Evolutionary conservation across 73 alveolate genomes (phyloP), one percentile per base, ranked within the genome.

Genomic region (Halteria grandinella): DNA sequence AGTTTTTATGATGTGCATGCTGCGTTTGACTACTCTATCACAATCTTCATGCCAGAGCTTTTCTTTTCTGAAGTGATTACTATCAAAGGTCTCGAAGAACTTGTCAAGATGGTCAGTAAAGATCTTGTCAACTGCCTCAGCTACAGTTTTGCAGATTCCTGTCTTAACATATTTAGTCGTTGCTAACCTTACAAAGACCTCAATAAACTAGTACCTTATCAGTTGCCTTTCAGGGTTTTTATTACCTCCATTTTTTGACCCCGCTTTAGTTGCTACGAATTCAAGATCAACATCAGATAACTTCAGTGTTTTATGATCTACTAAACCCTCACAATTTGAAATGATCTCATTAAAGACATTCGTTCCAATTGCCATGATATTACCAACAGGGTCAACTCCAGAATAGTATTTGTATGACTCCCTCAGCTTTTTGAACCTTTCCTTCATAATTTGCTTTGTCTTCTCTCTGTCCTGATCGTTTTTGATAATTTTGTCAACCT

Each of bases 341-440:
- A 80, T 53, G 20, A 87, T 62, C 12, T 86, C 89, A 17, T 84
- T 74, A 48, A 88, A 76, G 31, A 83, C 87, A 52, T 88, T 88
- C 6, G 85, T 49, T n/a, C 93, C 95, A 4, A 88, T 83, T 12
- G 90, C 75, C 53, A 87, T 83, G 12, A 69, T 62, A n/a, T 45
- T 57, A 14, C 90, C 89, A 28, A 75, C 83, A 6, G 92, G 87
- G 17, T 87, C 83, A n/a, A 88, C 83, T 0, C 88, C 95, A 25
- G 95, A 83, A 34, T 82, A 81, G 64, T 59, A 78, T 74, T 69
- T 90, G 43, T 90, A 90, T 17, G 91, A 25, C 37, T 90, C 90
- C 52, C 90, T 80, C 48, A 90, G n/a, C 14, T 37, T 37, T 27
- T 53, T 58, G 62, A 87, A 90, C 10, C 58, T 34, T 2, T 58